phyloP scores from a whole-genome alignment of 2,329 filamentous ascomycete species.

The Orbilia ellipsospora region DNA sequence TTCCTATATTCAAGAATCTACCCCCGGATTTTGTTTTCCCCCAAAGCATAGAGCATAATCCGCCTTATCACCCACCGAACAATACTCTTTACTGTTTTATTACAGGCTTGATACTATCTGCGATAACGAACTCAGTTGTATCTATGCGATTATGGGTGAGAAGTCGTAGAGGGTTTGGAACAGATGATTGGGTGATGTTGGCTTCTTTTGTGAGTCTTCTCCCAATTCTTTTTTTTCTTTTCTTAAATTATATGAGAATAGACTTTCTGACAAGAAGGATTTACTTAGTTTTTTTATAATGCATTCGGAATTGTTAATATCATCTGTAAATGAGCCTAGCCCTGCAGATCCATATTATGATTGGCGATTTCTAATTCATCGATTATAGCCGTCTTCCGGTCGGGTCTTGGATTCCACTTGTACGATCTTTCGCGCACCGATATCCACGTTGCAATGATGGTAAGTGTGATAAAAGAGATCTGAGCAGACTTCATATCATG shows the following conservation, averaged over 20 bases:
- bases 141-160: slow-evolving; percentile 29
- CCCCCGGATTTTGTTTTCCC: slow-evolving; percentile 28
- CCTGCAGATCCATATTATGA: neutral
- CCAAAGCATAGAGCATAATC: slow-evolving; percentile 1
- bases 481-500: neutral
- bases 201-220: slow-evolving; percentile 22
- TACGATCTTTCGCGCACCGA: slow-evolving; percentile 18
- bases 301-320: neutral
- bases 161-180: slow-evolving; percentile 19
- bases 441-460: slow-evolving; percentile 6
- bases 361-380: neutral
- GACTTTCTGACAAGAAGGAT: neutral
- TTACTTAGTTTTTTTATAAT: slow-evolving; percentile 6
- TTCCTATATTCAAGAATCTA: neutral
- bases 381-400: slow-evolving; percentile 2
- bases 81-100: slow-evolving; percentile 31
- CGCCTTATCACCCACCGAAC: slow-evolving; percentile 24
- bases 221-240: neutral
- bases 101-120: slow-evolving; percentile 7
- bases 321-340: neutral
- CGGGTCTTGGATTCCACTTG: slow-evolving; percentile 29
- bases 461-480: neutral
- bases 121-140: slow-evolving; percentile 20
- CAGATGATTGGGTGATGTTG: slow-evolving; percentile 44
- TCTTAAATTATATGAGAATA: no score